These are phyloP conservation scores for Boletus tomentosulus DNA, from an alignment of 768 basidiomycete species.

Conservation along the genomic window DNA sequence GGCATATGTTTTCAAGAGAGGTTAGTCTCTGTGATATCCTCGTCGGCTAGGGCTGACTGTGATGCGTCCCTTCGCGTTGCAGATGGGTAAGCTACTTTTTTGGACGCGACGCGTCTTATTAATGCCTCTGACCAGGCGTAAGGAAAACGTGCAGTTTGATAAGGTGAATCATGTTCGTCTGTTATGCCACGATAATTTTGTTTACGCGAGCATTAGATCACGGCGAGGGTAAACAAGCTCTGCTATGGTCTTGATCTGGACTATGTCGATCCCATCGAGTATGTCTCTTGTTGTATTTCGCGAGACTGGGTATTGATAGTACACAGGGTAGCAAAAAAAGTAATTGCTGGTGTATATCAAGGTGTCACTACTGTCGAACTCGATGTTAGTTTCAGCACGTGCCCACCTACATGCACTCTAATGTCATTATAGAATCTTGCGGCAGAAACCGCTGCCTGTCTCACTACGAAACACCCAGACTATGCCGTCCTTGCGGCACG, in stretches of 20 bases:
- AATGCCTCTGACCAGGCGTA: constrained; percentile 48
- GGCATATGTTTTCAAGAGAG: constrained; percentile 57
- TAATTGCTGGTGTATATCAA: constrained; percentile 88
- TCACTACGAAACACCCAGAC: constrained; percentile 96
- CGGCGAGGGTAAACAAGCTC: constrained; percentile 80
- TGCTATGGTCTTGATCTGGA: constrained; percentile 94
- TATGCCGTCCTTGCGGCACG: constrained; percentile 98
- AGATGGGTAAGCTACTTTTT: constrained; percentile 44
- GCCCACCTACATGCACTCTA: neutral
- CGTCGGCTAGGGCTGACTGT: constrained; percentile 6
- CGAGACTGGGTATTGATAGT: constrained; percentile 4
- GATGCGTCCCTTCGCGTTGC: constrained; percentile 5
- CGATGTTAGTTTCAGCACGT: constrained; percentile 57
- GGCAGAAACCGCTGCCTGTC: constrained; percentile 93
- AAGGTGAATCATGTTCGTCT: constrained; percentile 51
- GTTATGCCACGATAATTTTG: constrained; percentile 13
- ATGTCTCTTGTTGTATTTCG: neutral
- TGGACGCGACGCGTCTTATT: constrained; percentile 23
- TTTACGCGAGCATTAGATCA: constrained; percentile 53
- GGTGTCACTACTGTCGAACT: constrained; percentile 97
- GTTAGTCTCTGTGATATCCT: constrained; percentile 29
- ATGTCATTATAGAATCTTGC: constrained; percentile 72
- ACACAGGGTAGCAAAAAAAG: constrained; percentile 81
- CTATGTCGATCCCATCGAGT: constrained; percentile 91
- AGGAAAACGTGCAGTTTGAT: constrained; percentile 91